Evolutionary conservation across 495 filamentous ascomycete species (phyloP).

Genomic region (Amphirosellinia nigrospora): DNA sequence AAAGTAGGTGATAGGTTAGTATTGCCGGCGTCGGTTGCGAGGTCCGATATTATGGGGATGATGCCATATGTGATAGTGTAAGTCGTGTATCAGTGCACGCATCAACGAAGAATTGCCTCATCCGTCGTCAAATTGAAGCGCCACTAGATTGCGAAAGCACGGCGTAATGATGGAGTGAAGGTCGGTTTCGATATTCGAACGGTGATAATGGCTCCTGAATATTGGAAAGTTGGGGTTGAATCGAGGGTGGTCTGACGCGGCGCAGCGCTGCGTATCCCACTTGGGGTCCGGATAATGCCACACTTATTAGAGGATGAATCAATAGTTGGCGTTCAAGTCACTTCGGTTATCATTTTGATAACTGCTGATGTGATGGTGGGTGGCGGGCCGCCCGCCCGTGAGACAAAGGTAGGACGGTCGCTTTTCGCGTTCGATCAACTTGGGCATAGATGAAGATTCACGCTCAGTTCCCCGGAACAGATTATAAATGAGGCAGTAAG

Average conservation of each 20-base stretch:
- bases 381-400: background rate
- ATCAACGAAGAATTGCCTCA: background rate
- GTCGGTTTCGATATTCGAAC: background rate
- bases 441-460: background rate
- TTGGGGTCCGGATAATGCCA: background rate
- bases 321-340: background rate
- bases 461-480: background rate
- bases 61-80: background rate
- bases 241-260: slow-evolving; percentile 5
- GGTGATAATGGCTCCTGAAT: too few species aligned
- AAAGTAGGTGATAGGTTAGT: background rate
- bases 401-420: background rate
- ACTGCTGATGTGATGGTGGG: background rate
- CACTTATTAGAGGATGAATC: background rate
- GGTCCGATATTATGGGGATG: background rate
- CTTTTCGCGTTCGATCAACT: background rate
- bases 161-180: background rate
- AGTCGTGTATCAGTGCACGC: background rate
- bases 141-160: background rate
- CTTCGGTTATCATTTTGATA: background rate
- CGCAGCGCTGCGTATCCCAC: background rate
- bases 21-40: background rate
- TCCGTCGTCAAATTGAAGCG: background rate
- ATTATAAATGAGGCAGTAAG: background rate
- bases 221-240: background rate